Conservation (phyloP, 2,329 filamentous ascomycete species). For the Arthrocladium fulminans region DNA sequence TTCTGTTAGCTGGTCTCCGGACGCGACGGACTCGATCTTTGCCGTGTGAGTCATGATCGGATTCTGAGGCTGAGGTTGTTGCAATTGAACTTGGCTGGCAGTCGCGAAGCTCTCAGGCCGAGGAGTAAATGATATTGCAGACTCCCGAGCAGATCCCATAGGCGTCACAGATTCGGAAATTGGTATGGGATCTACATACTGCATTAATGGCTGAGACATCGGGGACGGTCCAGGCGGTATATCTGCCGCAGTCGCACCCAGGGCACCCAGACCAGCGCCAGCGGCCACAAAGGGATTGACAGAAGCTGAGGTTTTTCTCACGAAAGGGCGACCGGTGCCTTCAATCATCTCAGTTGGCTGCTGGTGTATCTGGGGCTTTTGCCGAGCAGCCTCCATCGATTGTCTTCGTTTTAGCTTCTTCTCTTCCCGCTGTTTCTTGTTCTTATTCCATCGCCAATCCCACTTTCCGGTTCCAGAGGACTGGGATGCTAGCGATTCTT, state of each 20-base stretch:
- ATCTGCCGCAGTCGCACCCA: conserved; percentile 29
- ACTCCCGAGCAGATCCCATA: conserved; percentile 52
- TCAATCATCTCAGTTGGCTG: not conserved
- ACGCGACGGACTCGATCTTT: not conserved
- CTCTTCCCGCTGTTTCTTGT: conserved; percentile 35
- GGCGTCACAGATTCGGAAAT: conserved; percentile 11
- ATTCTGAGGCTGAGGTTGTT: conserved; percentile 64
- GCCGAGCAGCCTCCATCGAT: conserved; percentile 10
- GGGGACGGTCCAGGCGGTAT: not conserved
- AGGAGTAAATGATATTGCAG: conserved; percentile 52
- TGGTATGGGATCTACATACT: conserved; percentile 43
- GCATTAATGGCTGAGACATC: conserved; percentile 47
- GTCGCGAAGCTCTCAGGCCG: conserved; percentile 9
- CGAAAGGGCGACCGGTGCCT: not conserved
- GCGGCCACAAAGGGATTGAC: conserved; percentile 28
- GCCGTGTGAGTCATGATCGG: conserved; percentile 6
- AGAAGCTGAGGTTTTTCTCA: conserved; percentile 12
- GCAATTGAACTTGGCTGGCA: conserved; percentile 49
- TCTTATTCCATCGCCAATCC: conserved; percentile 53
- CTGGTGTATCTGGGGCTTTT: conserved; percentile 1
- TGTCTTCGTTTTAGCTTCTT: conserved; percentile 15
- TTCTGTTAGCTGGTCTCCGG: not conserved
- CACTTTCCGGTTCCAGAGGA: conserved; percentile 43
- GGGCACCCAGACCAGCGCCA: conserved; percentile 33
- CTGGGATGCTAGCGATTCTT: conserved; percentile 44